These are phyloP conservation scores for Saksenaea oblongispora DNA, from an alignment of 371 early-diverging fungal genomes.

Conservation along the genomic window DNA sequence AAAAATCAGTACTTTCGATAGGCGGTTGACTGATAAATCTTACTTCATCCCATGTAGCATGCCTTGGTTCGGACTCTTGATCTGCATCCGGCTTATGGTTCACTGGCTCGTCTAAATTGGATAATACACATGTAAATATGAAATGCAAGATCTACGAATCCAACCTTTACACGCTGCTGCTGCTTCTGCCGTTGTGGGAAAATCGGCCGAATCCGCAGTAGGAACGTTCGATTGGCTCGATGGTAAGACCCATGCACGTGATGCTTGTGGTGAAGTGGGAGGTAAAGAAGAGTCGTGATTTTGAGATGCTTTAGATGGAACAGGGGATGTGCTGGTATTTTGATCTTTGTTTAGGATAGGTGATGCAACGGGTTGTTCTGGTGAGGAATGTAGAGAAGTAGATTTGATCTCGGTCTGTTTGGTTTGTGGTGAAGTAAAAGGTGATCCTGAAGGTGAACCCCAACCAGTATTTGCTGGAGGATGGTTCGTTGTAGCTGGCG, in stretches of 20 bases:
- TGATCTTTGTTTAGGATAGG: constrained; percentile 3
- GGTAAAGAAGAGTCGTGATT: constrained; percentile 2
- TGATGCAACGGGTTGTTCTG: constrained; percentile 5
- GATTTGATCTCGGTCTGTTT: constrained; percentile 2
- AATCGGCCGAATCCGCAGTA: constrained; percentile 16
- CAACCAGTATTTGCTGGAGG: constrained; percentile 26
- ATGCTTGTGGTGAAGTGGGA: constrained; percentile 13
- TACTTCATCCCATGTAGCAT: constrained; percentile 43
- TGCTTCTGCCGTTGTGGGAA: constrained; percentile 35
- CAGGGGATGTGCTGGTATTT: not conserved
- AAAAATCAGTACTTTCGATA: not conserved
- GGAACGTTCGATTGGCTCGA: not conserved
- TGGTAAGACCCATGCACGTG: constrained; percentile 30
- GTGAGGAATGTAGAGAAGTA: constrained; percentile 6
- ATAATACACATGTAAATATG: not conserved
- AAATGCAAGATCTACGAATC: not conserved
- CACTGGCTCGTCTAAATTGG: not conserved
- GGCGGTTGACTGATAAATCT: not conserved
- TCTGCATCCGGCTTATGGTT: constrained; percentile 5
- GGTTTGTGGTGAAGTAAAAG: constrained; percentile 17
- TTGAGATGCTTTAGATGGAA: constrained; percentile 10
- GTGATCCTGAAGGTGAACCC: constrained; percentile 33
- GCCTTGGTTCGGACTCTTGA: constrained; percentile 18
- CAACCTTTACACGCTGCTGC: constrained; percentile 3
- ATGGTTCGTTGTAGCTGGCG: constrained; percentile 16